Conservation (phyloP, 2,329 filamentous ascomycete genomes). For the Monosporascus sp. region DNA sequence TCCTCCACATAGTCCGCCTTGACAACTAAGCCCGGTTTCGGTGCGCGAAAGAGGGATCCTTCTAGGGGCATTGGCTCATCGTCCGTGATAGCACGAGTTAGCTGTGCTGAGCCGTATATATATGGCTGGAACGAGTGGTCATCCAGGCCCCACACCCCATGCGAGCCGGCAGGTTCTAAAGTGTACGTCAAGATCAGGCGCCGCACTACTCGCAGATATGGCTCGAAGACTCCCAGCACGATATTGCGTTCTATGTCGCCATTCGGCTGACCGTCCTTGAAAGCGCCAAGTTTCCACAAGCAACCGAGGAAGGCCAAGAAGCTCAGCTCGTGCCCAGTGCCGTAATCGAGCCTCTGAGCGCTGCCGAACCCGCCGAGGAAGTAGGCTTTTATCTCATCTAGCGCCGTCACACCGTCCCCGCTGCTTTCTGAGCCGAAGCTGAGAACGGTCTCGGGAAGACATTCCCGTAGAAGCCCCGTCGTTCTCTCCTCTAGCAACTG, state of each 20-base stretch:
- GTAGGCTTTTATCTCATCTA: constrained; percentile 71
- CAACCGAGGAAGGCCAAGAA: constrained; percentile 88
- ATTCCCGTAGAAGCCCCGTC: constrained; percentile 50
- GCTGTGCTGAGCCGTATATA: constrained; percentile 89
- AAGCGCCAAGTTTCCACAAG: constrained; percentile 85
- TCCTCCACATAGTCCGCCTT: constrained; percentile 60
- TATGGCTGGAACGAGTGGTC: constrained; percentile 94
- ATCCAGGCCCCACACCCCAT: constrained; percentile 98
- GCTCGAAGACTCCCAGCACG: constrained; percentile 77
- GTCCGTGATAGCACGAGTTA: constrained; percentile 68
- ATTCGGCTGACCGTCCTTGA: constrained; percentile 49
- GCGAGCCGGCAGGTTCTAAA: constrained; percentile 89
- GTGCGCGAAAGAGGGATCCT: constrained; percentile 68
- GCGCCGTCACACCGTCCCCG: constrained; percentile 39
- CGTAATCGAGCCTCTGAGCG: constrained; percentile 84
- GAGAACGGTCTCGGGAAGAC: constrained; percentile 41
- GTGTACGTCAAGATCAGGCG: constrained; percentile 85
- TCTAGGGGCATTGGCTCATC: constrained; percentile 66
- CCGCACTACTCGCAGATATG: constrained; percentile 69
- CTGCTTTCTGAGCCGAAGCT: constrained; percentile 13
- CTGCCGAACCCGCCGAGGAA: constrained; percentile 85
- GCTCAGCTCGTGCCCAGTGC: constrained; percentile 91
- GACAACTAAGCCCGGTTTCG: constrained; percentile 65
- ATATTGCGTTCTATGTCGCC: constrained; percentile 70
- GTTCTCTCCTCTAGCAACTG: constrained; percentile 59